Conservation (phyloP, 2,329 filamentous ascomycete species). For the Penicillium sp. region DNA sequence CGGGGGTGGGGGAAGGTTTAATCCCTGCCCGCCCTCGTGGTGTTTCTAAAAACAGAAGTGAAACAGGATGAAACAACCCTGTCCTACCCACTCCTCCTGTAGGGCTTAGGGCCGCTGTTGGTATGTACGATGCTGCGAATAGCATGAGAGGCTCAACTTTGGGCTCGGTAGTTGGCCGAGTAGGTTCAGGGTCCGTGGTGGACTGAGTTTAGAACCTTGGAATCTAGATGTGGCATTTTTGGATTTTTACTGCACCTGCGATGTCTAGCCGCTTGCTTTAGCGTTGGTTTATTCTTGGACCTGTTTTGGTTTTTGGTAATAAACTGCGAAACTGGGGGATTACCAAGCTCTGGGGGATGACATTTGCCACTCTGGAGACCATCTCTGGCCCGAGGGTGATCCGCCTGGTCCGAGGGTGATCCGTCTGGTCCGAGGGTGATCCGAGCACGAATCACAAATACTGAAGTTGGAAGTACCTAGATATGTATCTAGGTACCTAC, state of each 20-base stretch:
- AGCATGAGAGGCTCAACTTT: background rate
- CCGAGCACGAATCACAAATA: background rate
- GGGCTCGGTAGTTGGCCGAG: background rate
- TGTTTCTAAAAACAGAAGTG: no score
- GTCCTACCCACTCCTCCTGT: background rate
- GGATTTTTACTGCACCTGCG: background rate
- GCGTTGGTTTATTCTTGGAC: background rate
- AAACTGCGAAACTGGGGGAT: background rate
- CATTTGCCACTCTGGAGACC: constrained; percentile 8
- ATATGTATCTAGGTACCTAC: no score
- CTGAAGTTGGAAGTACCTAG: background rate
- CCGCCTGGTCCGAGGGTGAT: no score
- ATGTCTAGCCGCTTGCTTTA: background rate
- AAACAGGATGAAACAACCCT: no score
- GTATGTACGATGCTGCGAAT: background rate
- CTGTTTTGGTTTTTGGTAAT: background rate
- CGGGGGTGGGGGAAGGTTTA: no score
- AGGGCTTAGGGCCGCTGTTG: constrained; percentile 2
- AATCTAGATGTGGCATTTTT: background rate
- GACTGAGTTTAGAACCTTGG: background rate
- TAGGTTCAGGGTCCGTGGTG: background rate
- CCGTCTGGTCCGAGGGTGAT: background rate
- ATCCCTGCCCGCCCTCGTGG: no score
- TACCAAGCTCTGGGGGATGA: background rate
- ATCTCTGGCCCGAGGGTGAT: background rate